Conservation (phyloP, 345 rosid species). For the Dovyalis caffra region DNA sequence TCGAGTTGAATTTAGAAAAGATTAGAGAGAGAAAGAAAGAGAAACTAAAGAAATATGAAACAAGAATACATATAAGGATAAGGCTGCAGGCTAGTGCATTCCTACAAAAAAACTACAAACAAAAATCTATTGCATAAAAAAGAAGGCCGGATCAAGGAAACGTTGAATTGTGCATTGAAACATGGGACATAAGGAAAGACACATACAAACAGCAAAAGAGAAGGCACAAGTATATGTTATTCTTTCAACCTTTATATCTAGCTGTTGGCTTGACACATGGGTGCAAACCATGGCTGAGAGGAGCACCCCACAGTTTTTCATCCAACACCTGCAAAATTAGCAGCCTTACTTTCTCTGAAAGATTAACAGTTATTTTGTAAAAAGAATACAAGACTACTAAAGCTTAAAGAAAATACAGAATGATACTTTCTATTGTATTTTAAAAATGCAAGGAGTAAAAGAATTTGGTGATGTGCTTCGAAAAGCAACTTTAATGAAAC, state of each 20-base stretch:
- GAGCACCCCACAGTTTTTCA: conserved; percentile 61
- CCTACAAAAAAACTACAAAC: no score
- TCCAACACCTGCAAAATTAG: conserved; percentile 37
- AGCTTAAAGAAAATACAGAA: no score
- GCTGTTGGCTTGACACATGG: conserved; percentile 66
- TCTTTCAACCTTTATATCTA: conserved; percentile 53
- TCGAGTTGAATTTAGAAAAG: conserved; percentile 6
- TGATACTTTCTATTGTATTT: no score
- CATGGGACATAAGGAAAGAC: background rate
- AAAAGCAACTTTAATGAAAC: no score
- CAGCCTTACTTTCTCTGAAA: conserved; percentile 8
- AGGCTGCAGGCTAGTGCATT: no score
- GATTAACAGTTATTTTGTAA: no score
- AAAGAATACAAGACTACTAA: no score
- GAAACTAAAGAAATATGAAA: background rate
- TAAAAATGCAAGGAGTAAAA: no score
- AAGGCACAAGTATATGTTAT: background rate
- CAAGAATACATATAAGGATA: background rate
- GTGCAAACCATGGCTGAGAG: conserved; percentile 61
- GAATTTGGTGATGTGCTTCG: no score
- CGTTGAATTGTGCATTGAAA: background rate
- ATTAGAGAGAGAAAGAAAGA: background rate
- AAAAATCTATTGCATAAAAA: no score
- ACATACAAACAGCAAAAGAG: background rate
- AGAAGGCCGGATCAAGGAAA: background rate